Base-by-base conservation (phyloP, 164 flowering plant species). In the Sextonia rubra region DNA sequence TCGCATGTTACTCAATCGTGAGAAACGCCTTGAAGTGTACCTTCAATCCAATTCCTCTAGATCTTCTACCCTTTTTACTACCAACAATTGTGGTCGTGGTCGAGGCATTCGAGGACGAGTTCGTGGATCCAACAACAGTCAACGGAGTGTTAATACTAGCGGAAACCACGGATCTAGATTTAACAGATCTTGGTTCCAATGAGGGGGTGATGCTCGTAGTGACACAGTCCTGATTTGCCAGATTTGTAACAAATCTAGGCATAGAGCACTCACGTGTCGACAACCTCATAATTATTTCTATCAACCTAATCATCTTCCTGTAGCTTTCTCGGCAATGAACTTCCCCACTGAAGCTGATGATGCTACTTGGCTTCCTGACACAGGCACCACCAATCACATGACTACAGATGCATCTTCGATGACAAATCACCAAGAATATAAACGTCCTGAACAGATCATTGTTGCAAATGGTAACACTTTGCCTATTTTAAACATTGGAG, bases 361-460 rank as follows among this genome's bases (percentile, higher is more conserved):
- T 27, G 0, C 25, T 1, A 26, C 64, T 24, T 72, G 68, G 74
- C 63, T 62, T 17, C 58, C 74, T 0, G 61, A 72, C 4, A 62
- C 60, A 22, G 18, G 74, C 4, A 60, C 74, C 20, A 71, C 68
- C 3, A 62, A 71, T 64, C 74, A 71, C 12, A 71, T 71, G 60
- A 71, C 60, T 7, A 15, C 32, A 22, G 32, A 71, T 17, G 23
- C 58, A 4, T 20, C 60, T 1, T 24, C 30, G 1, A 62, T 71
- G 60, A 47, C 68, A 3, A 22, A 63, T 47, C 44, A 4, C 27
- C 5, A 1, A 9, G 26, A 62, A 17, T 71, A 71, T 8, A 63
- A 62, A 8, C 32, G 69, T 23, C 15, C 15, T 23, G 61, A 71
- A 37, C 74, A 48, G 23, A 63, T 71, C 24, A 23, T 47, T 5